Evolutionary conservation across 2,329 filamentous ascomycete species (phyloP), one percentile per base, ranked within the genome.

Genomic region (Fusarium sterilihyphosum): DNA sequence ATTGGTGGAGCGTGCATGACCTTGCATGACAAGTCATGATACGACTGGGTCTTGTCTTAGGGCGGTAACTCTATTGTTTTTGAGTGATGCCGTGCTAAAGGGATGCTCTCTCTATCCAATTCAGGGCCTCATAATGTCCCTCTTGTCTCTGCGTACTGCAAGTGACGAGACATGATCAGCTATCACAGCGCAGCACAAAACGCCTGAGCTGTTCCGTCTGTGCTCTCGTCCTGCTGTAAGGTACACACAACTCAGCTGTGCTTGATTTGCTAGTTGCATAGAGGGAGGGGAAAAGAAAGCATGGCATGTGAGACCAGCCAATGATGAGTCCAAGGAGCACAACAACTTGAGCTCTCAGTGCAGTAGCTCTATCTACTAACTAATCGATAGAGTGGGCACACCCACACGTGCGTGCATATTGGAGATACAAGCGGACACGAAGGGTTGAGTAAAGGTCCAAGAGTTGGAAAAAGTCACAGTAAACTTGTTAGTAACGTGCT

Each of bases 161-260:
- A 50, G 50, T 31, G 37, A 54, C 29, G 33, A 59, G 49, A 70
- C 63, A 64, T 44, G 63, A 73, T 50, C 40, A 50, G 24, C 43
- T 40, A 67, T 59, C 37, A 61, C 60, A 49, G 8, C 44, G 16
- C 46, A 53, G 44, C 38, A 61, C 33, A 52, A 31, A 43, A 56
- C 37, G 41, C 54, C 41, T 68, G 62, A 71, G 69, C 62, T 63
- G 68, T 50, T 37, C 46, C n/a, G 70, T 74, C 70, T 64, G 71
- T 73, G 71, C 71, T 70, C 61, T 71, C 37, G 47, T 56, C 56
- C 47, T 68, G 60, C 72, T 74, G 72, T 73, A 74, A 74, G 72
- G 72, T 74, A 74, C 72, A 59, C 33, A 40, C 26, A n/a, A 44
- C 53, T 20, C 63, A 69, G 53, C 59, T 66, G 70, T 74, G 63